Conservation (phyloP, 2,329 filamentous ascomycete genomes). For the Coleophoma crateriformis region DNA sequence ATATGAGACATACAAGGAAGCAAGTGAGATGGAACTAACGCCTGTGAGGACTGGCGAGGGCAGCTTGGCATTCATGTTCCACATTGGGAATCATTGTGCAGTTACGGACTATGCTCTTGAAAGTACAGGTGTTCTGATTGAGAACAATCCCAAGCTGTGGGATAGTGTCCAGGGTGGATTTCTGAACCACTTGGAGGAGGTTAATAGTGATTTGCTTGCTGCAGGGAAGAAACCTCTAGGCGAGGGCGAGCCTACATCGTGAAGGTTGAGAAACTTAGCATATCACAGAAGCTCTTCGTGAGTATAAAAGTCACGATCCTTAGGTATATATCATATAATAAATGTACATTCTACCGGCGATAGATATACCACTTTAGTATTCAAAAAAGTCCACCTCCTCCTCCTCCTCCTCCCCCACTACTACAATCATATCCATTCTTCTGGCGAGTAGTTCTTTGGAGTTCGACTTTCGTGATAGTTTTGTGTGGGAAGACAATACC, state of each 20-base stretch:
- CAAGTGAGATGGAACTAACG: slow-evolving; percentile 38
- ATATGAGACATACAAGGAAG: slow-evolving; percentile 37
- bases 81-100: slow-evolving; percentile 44
- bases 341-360: no score
- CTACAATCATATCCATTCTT: no score
- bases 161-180: neutral
- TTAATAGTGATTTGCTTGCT: neutral
- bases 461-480: no score
- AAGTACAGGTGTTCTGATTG: neutral
- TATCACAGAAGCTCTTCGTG: no score
- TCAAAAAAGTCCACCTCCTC: no score
- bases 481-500: no score
- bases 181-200: neutral
- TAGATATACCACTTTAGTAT: no score
- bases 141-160: neutral
- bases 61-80: slow-evolving; percentile 43
- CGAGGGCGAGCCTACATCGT: neutral
- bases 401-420: no score
- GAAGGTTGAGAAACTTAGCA: no score
- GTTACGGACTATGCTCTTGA: slow-evolving; percentile 46
- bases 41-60: slow-evolving; percentile 36
- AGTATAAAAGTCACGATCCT: no score
- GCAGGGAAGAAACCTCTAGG: neutral
- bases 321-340: no score
- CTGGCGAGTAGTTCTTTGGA: no score